Evolutionary conservation across 2,329 filamentous ascomycete genomes (phyloP).

Genomic region (Capronia americana): DNA sequence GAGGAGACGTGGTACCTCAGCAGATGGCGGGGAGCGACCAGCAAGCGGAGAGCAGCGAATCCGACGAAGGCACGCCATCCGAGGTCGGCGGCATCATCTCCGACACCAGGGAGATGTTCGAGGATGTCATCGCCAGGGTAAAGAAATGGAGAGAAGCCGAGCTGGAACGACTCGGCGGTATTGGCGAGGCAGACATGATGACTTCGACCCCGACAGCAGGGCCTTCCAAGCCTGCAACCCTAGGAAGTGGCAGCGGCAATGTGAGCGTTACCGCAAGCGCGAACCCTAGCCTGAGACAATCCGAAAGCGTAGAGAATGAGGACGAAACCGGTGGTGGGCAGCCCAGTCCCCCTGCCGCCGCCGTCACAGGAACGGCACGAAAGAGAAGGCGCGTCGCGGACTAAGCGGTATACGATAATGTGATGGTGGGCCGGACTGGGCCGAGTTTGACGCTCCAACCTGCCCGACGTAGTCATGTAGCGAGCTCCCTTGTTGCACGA

Average conservation of each 20-base stretch:
- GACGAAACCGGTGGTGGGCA: conserved; percentile 23
- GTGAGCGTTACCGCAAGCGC: conserved; percentile 7
- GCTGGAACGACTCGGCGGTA: conserved; percentile 42
- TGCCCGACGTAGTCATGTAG: background rate
- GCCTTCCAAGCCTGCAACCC: background rate
- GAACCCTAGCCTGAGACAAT: conserved; percentile 31
- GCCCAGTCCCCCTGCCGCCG: conserved; percentile 19
- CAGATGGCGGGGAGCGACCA: conserved; percentile 49
- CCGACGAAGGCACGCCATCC: conserved; percentile 64
- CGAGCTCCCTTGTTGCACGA: background rate
- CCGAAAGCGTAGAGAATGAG: conserved; percentile 32
- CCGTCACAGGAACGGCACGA: conserved; percentile 30
- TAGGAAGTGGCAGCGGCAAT: background rate
- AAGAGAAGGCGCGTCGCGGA: conserved; percentile 38
- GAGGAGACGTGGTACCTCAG: conserved; percentile 48
- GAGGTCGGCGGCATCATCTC: conserved; percentile 87
- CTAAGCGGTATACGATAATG: background rate
- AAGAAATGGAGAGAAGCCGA: conserved; percentile 78
- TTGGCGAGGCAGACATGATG: conserved; percentile 5
- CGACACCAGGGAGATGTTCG: conserved; percentile 87
- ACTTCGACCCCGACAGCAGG: background rate
- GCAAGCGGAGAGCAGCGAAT: conserved; percentile 46
- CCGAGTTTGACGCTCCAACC: background rate
- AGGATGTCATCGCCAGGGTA: conserved; percentile 80
- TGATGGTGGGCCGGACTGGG: background rate